Base-by-base conservation (phyloP, 805 yeast species). In the Lachancea quebecensis region DNA sequence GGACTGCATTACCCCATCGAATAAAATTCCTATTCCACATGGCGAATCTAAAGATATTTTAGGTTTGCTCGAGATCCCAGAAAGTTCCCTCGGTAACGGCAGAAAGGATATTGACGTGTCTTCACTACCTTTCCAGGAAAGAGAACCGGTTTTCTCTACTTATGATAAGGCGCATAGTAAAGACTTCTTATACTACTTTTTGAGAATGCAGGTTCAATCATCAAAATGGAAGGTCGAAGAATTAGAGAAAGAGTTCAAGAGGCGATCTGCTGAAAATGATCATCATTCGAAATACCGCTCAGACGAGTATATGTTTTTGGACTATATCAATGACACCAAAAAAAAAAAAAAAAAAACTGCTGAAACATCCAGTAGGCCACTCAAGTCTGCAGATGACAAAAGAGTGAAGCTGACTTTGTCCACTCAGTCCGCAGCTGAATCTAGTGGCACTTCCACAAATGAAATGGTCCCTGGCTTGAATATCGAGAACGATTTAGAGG, bases 1-100 rank as follows among this genome's bases (percentile, higher is more conserved):
- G 72, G 88, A 83, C 50, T 91, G 98, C 65, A 72, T 88, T 2
- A 95, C 99, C 0, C 96, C 97, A 0, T 87, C 96, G 0, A 82
- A 89, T 54, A 79, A 82, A 0, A 48, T 53, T 0, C 67, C 91
- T 0, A 81, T 90, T 14, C 76, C 84, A 1, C 83, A 81, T 5
- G 99, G 99, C 10, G 89, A 84, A 59, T 77, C 87, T 0, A 57
- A 85, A 12, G 79, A 79, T 50, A 88, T 93, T 18, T 55, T 51
- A 28, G 54, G 69, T 36, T 60, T 90, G 25, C 59, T 85, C 41
- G 66, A 65, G 5, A 71, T 64, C 21, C 58, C 63, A 0, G 72
- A 63, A 16, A 47, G 62, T 17, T 10, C 31, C 1, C 41, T 67
- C 15, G 51, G 43, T 3, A 40, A 44, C 18, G 53, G 55, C 2